phyloP scores from a whole-genome alignment of 306 rosid genomes.

The Leucaena leucocephala region DNA sequence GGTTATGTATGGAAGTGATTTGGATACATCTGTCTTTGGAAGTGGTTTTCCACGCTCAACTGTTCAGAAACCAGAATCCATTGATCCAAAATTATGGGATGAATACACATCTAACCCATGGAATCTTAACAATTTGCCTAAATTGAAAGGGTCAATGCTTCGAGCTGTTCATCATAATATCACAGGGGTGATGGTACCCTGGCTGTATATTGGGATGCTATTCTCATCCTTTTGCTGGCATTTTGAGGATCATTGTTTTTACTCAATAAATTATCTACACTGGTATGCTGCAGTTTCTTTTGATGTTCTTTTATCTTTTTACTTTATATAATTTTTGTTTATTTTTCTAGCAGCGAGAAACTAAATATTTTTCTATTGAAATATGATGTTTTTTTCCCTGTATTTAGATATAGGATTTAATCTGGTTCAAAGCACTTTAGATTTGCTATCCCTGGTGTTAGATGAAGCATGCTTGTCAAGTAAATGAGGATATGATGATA shows the following conservation, averaged over 20 bases:
- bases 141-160: slow-evolving; percentile 89
- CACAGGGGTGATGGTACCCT: slow-evolving; percentile 99
- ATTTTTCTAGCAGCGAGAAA: background rate
- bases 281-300: slow-evolving; percentile 62
- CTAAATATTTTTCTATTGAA: background rate
- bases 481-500: slow-evolving; percentile 23
- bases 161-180: slow-evolving; percentile 87
- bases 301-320: slow-evolving; percentile 1
- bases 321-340: background rate
- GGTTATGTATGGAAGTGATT: slow-evolving; percentile 95
- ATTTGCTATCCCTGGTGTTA: slow-evolving; percentile 10
- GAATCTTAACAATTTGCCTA: slow-evolving; percentile 97
- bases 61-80: slow-evolving; percentile 65
- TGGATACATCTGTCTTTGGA: slow-evolving; percentile 89
- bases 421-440: slow-evolving; percentile 4
- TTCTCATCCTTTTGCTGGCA: slow-evolving; percentile 99
- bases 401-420: slow-evolving; percentile 3
- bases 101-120: slow-evolving; percentile 84
- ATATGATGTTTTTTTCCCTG: slow-evolving; percentile 2
- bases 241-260: slow-evolving; percentile 97
- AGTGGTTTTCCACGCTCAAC: slow-evolving; percentile 85
- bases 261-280: slow-evolving; percentile 97
- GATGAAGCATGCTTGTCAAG: slow-evolving; percentile 16
- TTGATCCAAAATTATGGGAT: slow-evolving; percentile 78
- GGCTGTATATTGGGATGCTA: slow-evolving; percentile 97